Conservation (phyloP, 306 rosid genomes). For the Glycyrrhiza uralensis region DNA sequence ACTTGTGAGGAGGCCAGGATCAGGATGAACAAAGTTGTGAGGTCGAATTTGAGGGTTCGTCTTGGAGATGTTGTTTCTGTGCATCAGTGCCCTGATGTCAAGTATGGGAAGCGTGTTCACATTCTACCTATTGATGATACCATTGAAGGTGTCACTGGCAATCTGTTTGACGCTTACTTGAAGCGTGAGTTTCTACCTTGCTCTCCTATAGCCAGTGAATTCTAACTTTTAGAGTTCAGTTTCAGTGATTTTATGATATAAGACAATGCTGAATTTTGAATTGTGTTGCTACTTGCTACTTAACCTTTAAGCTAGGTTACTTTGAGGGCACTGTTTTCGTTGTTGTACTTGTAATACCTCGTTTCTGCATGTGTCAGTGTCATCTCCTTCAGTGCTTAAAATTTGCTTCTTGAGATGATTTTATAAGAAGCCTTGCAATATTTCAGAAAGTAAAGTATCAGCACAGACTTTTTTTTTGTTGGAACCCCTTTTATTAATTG, state of each 20-base stretch:
- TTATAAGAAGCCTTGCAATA: neutral
- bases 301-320: neutral
- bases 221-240: neutral
- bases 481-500: neutral
- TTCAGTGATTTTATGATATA: neutral
- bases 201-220: neutral
- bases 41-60: slow-evolving; percentile 57
- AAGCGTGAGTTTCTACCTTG: slow-evolving; percentile 40
- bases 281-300: neutral
- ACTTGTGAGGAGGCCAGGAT: slow-evolving; percentile 43
- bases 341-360: neutral
- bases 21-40: slow-evolving; percentile 51
- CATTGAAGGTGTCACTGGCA: slow-evolving; percentile 53
- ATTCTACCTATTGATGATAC: too few relatives aligned
- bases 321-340: neutral
- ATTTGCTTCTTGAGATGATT: neutral
- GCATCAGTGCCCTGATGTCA: slow-evolving; percentile 46
- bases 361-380: too few relatives aligned
- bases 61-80: slow-evolving; percentile 59
- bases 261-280: neutral
- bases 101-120: too few relatives aligned
- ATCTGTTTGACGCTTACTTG: slow-evolving; percentile 51
- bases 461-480: neutral
- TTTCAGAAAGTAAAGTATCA: neutral
- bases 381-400: too few relatives aligned